A percentile compares a stretch with the other conserved stretches of the same genome.
These are phyloP conservation scores for Lachnellula subtilissima DNA, from an alignment of 2,329 filamentous ascomycete genomes.

Conservation along the genomic window DNA sequence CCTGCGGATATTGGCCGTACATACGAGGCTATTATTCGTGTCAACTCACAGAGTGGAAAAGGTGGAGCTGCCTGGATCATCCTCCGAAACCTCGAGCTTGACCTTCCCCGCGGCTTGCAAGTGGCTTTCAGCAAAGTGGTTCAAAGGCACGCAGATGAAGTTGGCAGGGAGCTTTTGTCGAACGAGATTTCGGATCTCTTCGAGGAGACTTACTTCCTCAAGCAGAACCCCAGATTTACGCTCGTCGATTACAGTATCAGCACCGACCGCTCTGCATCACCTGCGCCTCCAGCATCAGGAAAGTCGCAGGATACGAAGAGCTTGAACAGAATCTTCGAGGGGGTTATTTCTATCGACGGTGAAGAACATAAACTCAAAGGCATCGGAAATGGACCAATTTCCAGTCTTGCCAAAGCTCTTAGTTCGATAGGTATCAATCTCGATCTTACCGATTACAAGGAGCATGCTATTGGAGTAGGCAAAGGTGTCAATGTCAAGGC, in stretches of 20 bases:
- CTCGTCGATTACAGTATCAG: slow-evolving; percentile 90
- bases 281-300: slow-evolving; percentile 61
- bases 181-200: slow-evolving; percentile 85
- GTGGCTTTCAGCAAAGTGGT: slow-evolving; percentile 86
- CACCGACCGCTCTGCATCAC: slow-evolving; percentile 73
- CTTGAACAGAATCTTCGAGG: slow-evolving; percentile 76
- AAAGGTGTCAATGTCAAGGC: slow-evolving; percentile 75
- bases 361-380: slow-evolving; percentile 74
- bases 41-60: slow-evolving; percentile 96
- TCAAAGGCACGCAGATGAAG: slow-evolving; percentile 72
- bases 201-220: slow-evolving; percentile 79
- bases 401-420: slow-evolving; percentile 78
- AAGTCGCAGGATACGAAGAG: slow-evolving; percentile 74
- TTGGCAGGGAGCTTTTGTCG: slow-evolving; percentile 78
- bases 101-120: slow-evolving; percentile 87
- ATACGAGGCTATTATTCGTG: slow-evolving; percentile 97
- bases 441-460: slow-evolving; percentile 92
- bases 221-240: slow-evolving; percentile 76
- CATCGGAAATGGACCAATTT: slow-evolving; percentile 85
- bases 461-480: slow-evolving; percentile 75
- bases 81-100: slow-evolving; percentile 79
- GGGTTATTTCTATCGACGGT: slow-evolving; percentile 77
- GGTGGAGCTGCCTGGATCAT: slow-evolving; percentile 94
- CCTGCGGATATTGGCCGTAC: slow-evolving; percentile 89
- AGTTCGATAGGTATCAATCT: slow-evolving; percentile 75